Evolutionary conservation across 495 filamentous ascomycete genomes (phyloP).

Genomic region (Melanomma pulvis-pyrius): DNA sequence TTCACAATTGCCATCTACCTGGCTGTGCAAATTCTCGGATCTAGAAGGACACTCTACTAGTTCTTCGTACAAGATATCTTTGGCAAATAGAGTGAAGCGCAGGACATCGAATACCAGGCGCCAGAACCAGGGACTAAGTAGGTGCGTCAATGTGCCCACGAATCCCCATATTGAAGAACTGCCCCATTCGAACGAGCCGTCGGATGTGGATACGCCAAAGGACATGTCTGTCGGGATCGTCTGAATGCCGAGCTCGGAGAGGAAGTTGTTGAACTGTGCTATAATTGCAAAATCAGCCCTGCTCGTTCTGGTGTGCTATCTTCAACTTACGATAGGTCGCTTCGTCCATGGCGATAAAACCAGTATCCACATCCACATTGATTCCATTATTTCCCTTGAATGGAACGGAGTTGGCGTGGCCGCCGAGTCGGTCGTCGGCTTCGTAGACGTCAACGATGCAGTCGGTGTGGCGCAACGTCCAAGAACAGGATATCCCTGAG

Average conservation of each 20-base stretch:
- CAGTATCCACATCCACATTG: background rate
- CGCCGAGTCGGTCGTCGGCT: background rate
- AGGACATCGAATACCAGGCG: too few relatives aligned
- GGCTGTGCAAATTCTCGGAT: too few relatives aligned
- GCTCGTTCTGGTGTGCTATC: background rate
- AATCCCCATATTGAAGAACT: background rate
- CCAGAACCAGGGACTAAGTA: too few relatives aligned
- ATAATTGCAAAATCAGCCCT: background rate
- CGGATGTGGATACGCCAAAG: background rate
- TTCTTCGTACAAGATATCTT: too few relatives aligned
- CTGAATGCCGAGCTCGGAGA: background rate
- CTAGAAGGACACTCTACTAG: too few relatives aligned
- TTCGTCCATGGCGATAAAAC: background rate
- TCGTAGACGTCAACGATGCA: background rate
- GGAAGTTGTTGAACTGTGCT: background rate
- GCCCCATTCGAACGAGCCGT: slow-evolving; percentile 1
- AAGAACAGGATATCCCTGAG: background rate
- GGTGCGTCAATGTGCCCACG: too few relatives aligned
- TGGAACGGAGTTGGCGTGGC: background rate
- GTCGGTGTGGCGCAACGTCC: background rate
- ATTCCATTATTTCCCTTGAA: background rate
- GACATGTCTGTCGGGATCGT: slow-evolving; percentile 1
- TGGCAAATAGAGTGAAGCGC: too few relatives aligned
- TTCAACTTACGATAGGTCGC: background rate
- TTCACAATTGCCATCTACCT: too few relatives aligned